A percentile compares a stretch with the other conserved stretches of the same genome.
These are phyloP conservation scores for Carex pumila DNA, from an alignment of 176 grass and related monocot genomes.

Conservation along the genomic window DNA sequence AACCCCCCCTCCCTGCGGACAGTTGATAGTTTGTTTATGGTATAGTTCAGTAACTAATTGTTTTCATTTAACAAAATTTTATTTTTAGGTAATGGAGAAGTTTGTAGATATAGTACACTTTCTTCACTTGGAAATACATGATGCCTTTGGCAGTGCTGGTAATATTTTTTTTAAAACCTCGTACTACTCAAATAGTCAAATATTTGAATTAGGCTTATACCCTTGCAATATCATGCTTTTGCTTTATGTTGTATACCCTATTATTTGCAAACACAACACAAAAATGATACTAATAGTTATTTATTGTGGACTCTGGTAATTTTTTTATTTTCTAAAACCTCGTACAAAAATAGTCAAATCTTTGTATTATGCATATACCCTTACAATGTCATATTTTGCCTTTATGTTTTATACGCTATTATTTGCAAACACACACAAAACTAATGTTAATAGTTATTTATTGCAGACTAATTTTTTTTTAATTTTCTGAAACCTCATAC, in stretches of 20 bases:
- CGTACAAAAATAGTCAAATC: constrained; percentile 17
- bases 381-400: constrained; percentile 2
- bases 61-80: constrained; percentile 11
- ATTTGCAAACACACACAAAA: neutral
- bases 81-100: constrained; percentile 71
- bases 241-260: too few species aligned
- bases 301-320: too few species aligned
- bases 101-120: constrained; percentile 85
- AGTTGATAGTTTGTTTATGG: neutral
- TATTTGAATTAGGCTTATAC: too few species aligned
- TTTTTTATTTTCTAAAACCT: constrained; percentile 19
- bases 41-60: constrained; percentile 1
- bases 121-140: constrained; percentile 71
- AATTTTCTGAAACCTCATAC: neutral
- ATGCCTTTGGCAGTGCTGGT: constrained; percentile 65
- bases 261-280: too few species aligned
- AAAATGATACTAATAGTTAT: too few species aligned
- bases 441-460: constrained; percentile 22
- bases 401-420: neutral
- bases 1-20: constrained; percentile 1
- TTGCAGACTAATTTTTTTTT: neutral
- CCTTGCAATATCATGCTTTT: too few species aligned
- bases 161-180: constrained; percentile 12
- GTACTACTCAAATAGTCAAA: too few species aligned
- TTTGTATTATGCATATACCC: neutral